phyloP scores from a whole-genome alignment of 2,329 filamentous ascomycete genomes.

The Neonectria faginata region DNA sequence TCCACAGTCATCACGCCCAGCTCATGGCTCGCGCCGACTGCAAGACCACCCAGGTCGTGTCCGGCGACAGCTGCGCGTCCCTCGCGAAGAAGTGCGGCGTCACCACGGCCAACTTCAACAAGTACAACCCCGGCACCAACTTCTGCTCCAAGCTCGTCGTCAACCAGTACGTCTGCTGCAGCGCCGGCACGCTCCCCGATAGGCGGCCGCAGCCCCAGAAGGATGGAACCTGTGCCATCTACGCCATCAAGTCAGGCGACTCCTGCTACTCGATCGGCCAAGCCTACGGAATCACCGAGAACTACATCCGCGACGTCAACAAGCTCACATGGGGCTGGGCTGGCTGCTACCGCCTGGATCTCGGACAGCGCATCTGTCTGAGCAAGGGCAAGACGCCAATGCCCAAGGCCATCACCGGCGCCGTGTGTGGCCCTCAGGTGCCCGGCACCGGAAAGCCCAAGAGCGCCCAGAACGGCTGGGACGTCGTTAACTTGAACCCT shows the following conservation, averaged over 20 bases:
- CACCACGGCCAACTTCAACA: constrained; percentile 50
- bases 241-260: constrained; percentile 49
- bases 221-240: constrained; percentile 52
- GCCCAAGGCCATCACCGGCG: constrained; percentile 46
- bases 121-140: constrained; percentile 51
- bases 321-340: constrained; percentile 54
- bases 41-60: constrained; percentile 46
- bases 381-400: constrained; percentile 50
- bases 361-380: constrained; percentile 49
- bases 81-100: constrained; percentile 56
- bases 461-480: constrained; percentile 43
- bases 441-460: constrained; percentile 44
- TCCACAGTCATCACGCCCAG: constrained; percentile 26
- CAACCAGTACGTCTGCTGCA: constrained; percentile 54
- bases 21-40: constrained; percentile 40
- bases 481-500: constrained; percentile 56
- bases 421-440: constrained; percentile 51
- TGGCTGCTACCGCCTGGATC: constrained; percentile 47
- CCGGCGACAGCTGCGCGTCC: constrained; percentile 52
- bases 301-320: constrained; percentile 53
- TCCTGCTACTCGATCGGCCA: constrained; percentile 49
- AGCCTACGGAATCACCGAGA: constrained; percentile 49
- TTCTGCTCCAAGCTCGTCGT: constrained; percentile 50
- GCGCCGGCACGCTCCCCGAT: constrained; percentile 50
- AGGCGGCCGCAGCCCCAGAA: constrained; percentile 47